A percentile compares a stretch with the other conserved stretches of the same genome.
Conservation (phyloP, 331 rosid species). For the Malus hybrid region DNA sequence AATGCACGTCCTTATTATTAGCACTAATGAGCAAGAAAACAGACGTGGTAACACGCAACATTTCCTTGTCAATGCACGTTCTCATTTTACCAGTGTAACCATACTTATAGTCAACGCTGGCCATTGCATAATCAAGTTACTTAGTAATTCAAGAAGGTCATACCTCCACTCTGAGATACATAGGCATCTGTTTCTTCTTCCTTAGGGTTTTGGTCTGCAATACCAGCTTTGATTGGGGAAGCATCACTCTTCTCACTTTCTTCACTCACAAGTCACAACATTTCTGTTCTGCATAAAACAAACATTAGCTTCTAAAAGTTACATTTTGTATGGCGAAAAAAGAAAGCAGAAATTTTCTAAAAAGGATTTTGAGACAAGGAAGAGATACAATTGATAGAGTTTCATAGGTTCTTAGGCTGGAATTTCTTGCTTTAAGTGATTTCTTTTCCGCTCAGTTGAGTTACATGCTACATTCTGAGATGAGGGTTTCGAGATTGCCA, state of each 20-base stretch:
- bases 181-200: too few relatives aligned
- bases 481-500: slow-evolving; percentile 23
- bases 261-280: slow-evolving; percentile 26
- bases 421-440: slow-evolving; percentile 22
- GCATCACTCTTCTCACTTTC: slow-evolving; percentile 27
- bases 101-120: too few relatives aligned
- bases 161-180: too few relatives aligned
- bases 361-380: background rate
- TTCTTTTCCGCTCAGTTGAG: slow-evolving; percentile 32
- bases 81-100: too few relatives aligned
- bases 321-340: background rate
- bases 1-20: background rate
- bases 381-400: slow-evolving; percentile 49
- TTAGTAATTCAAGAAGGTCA: background rate
- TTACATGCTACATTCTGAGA: slow-evolving; percentile 6
- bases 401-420: slow-evolving; percentile 24
- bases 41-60: too few relatives aligned
- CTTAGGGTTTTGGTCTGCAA: slow-evolving; percentile 17
- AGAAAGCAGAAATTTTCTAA: background rate
- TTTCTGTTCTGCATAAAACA: slow-evolving; percentile 36
- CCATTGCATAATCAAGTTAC: too few relatives aligned
- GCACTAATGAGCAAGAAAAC: too few relatives aligned
- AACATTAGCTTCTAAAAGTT: slow-evolving; percentile 13
- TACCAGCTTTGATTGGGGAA: slow-evolving; percentile 13
- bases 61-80: too few relatives aligned